A percentile compares a stretch with the other conserved stretches of the same genome.
These are phyloP conservation scores for Kondoa malvinella DNA, from an alignment of 768 basidiomycete genomes.

Conservation along the genomic window DNA sequence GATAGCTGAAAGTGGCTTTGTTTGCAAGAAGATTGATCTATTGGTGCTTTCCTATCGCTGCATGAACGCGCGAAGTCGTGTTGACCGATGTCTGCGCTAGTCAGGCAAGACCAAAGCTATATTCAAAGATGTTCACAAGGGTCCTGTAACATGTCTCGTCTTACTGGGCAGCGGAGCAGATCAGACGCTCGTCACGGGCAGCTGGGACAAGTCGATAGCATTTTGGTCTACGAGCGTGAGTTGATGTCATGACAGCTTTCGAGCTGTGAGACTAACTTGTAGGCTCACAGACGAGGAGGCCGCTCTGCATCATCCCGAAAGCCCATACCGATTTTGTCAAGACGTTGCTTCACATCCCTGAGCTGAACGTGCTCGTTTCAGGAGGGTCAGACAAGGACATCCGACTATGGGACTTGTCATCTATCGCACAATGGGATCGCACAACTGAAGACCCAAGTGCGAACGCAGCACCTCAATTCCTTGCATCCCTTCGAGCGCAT, in stretches of 20 bases:
- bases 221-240: conserved; percentile 65
- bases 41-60: conserved; percentile 39
- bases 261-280: background rate
- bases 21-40: conserved; percentile 55
- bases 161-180: conserved; percentile 39
- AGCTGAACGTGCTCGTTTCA: conserved; percentile 53
- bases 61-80: background rate
- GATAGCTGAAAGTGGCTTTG: conserved; percentile 72
- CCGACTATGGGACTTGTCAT: conserved; percentile 54
- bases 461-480: conserved; percentile 3
- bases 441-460: background rate
- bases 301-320: conserved; percentile 47
- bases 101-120: conserved; percentile 59
- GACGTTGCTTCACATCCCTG: conserved; percentile 52
- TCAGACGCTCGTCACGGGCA: conserved; percentile 61
- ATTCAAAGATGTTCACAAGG: conserved; percentile 59
- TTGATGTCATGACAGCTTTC: too few species aligned
- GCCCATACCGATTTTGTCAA: conserved; percentile 89
- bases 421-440: conserved; percentile 29
- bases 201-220: conserved; percentile 93
- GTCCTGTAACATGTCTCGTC: conserved; percentile 68
- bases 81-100: conserved; percentile 35
- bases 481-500: conserved; percentile 64
- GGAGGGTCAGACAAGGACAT: conserved; percentile 79
- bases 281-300: conserved; percentile 44